A percentile compares a stretch with the other conserved stretches of the same genome.
phyloP scores from a whole-genome alignment of 129 eudicot genomes.

The Flaveria trinervia region DNA sequence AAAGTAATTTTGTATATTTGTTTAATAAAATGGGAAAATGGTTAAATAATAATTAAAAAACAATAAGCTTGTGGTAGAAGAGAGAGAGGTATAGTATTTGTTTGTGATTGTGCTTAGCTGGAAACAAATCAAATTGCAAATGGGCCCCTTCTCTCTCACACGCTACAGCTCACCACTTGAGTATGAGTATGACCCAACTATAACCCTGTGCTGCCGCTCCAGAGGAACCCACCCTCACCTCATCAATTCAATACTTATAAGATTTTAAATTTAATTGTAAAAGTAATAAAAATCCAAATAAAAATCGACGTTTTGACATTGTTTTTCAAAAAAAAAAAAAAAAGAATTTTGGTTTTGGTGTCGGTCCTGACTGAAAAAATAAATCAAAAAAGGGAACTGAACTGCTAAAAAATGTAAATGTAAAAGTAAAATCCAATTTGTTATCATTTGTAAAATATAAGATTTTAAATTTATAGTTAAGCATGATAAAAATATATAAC shows the following conservation, averaged over 20 bases:
- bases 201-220: constrained; percentile 14
- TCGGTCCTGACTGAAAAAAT: too few relatives aligned
- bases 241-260: not conserved
- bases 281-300: too few relatives aligned
- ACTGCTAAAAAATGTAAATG: too few relatives aligned
- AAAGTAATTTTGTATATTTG: not conserved
- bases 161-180: constrained; percentile 39
- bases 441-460: too few relatives aligned
- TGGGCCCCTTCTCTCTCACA: constrained; percentile 41
- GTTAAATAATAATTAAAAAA: constrained; percentile 7
- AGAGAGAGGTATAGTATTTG: constrained; percentile 37
- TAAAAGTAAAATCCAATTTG: too few relatives aligned
- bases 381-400: too few relatives aligned
- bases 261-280: too few relatives aligned
- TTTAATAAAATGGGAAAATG: not conserved
- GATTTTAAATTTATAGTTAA: too few relatives aligned
- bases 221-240: not conserved
- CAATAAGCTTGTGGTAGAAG: constrained; percentile 42
- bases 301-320: too few relatives aligned
- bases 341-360: too few relatives aligned
- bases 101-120: constrained; percentile 43
- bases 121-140: constrained; percentile 41
- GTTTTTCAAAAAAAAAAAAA: too few relatives aligned
- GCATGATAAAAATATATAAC: too few relatives aligned
- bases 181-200: constrained; percentile 25